A percentile compares a stretch with the other conserved stretches of the same genome.
Conservation (phyloP, 1,284 basidiomycete genomes). For the Testicularia cyperi region DNA sequence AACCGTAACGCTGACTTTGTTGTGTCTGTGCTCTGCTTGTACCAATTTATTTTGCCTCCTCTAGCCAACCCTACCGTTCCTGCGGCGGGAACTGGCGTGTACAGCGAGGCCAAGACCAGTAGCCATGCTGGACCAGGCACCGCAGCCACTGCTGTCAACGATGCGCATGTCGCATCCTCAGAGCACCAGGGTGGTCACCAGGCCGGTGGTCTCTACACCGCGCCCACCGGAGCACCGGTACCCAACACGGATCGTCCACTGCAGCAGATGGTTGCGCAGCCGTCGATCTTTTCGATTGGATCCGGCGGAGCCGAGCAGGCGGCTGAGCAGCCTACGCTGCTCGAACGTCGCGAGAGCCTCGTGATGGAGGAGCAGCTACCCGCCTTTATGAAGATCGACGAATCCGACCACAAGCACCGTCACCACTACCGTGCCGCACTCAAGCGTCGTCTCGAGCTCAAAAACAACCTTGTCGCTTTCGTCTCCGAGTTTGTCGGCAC, state of each 20-base stretch:
- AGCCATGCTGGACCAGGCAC: no score
- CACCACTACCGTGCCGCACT: conserved; percentile 34
- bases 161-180: no score
- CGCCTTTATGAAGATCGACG: conserved; percentile 34
- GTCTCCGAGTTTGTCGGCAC: conserved; percentile 64
- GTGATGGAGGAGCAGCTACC: conserved; percentile 34
- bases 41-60: no score
- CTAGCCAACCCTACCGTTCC: no score
- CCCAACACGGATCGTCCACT: conserved; percentile 9
- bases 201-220: conserved; percentile 15
- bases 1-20: no score
- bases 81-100: no score
- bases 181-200: no score
- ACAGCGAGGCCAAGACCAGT: no score
- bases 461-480: conserved; percentile 65
- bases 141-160: no score
- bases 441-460: conserved; percentile 58
- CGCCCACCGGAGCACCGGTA: conserved; percentile 28
- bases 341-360: conserved; percentile 22
- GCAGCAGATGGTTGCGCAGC: conserved; percentile 21
- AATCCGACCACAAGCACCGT: conserved; percentile 31
- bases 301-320: not conserved
- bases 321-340: conserved; percentile 4
- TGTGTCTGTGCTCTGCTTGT: no score
- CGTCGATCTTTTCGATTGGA: conserved; percentile 23